A percentile compares a stretch with the other conserved stretches of the same genome.
Conservation (phyloP, 148 eudicot species). For the Rhododendron vialii region DNA sequence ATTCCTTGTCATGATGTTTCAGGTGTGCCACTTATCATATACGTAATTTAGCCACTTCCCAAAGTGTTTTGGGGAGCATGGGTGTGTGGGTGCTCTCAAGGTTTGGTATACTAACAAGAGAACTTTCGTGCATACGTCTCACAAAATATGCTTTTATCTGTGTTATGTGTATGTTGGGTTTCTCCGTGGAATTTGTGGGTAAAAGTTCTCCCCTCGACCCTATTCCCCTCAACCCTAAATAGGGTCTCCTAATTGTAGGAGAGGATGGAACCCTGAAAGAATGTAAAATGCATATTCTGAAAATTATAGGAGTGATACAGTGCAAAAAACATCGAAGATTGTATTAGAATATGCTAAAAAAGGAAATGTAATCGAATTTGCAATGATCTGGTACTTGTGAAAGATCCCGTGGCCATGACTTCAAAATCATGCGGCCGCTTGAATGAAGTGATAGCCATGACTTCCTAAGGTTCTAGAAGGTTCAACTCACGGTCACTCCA, state of each 20-base stretch:
- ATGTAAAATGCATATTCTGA: neutral
- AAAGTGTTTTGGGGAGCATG: neutral
- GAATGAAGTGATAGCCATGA: too few species aligned
- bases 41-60: neutral
- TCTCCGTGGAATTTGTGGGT: neutral
- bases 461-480: too few species aligned
- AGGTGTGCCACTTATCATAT: slow-evolving; percentile 39
- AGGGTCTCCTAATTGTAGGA: neutral
- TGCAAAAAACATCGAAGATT: neutral
- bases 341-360: too few species aligned
- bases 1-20: slow-evolving; percentile 95
- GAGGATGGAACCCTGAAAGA: neutral
- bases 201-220: neutral
- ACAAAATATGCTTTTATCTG: neutral
- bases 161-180: neutral
- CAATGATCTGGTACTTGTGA: neutral
- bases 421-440: too few species aligned
- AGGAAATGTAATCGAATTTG: neutral
- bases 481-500: too few species aligned
- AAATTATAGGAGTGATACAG: neutral
- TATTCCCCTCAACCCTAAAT: neutral
- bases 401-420: too few species aligned
- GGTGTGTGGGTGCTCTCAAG: neutral
- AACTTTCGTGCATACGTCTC: neutral
- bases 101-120: neutral